phyloP scores from a whole-genome alignment of 768 basidiomycete species.

The Xanthoconium stramineum region DNA sequence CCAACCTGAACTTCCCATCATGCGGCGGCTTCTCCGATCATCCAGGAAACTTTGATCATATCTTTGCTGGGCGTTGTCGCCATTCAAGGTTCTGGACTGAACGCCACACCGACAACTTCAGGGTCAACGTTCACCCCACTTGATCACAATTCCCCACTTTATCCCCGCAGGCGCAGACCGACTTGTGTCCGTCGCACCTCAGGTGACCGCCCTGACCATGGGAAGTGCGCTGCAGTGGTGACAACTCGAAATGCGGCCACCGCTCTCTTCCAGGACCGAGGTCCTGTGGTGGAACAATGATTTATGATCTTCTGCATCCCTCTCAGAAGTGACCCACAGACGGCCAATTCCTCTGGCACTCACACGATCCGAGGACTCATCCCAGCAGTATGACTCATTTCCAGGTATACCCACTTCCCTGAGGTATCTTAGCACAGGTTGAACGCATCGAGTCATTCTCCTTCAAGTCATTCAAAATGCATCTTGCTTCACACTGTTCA shows the following conservation, averaged over 20 bases:
- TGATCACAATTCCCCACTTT: slow-evolving; percentile 3
- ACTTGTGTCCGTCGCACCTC: neutral
- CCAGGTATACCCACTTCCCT: neutral
- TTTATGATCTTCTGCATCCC: neutral
- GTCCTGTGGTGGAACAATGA: slow-evolving; percentile 1
- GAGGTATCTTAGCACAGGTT: neutral
- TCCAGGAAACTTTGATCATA: neutral
- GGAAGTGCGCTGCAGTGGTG: slow-evolving; percentile 4
- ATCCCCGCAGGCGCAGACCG: slow-evolving; percentile 7
- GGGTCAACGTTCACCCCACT: neutral
- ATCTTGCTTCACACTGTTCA: neutral
- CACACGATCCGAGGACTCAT: slow-evolving; percentile 13
- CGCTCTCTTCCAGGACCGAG: slow-evolving; percentile 3
- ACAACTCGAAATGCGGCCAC: neutral
- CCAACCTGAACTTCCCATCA: slow-evolving; percentile 3
- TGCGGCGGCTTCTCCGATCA: slow-evolving; percentile 8
- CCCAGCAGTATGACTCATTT: neutral
- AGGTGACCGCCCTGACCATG: slow-evolving; percentile 13
- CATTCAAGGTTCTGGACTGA: neutral
- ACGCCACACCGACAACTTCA: neutral
- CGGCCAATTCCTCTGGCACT: neutral
- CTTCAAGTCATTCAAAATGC: neutral
- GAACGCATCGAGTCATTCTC: neutral
- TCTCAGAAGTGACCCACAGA: neutral
- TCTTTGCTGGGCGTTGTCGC: neutral